A percentile compares a stretch with the other conserved stretches of the same genome.
These are phyloP conservation scores for Cercospora zeae-maydis DNA, from an alignment of 2,329 filamentous ascomycete genomes.

Conservation along the genomic window DNA sequence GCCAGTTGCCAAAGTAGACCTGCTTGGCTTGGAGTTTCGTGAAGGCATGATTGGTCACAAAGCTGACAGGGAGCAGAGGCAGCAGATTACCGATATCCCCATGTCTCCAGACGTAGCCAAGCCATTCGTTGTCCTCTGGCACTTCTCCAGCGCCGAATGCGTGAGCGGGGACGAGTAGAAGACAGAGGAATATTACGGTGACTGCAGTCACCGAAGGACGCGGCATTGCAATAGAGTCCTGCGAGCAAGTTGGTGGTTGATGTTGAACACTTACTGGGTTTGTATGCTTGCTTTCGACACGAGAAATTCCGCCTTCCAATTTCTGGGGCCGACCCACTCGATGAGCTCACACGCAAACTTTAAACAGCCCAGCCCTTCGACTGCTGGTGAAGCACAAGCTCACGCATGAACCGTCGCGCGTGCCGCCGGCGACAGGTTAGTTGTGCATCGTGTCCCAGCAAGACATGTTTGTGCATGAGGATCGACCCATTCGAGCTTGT, in stretches of 20 bases:
- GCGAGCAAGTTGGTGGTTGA: background rate
- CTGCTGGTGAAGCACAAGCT: background rate
- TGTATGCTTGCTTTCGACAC: background rate
- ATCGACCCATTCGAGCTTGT: background rate
- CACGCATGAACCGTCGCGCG: background rate
- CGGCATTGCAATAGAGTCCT: background rate
- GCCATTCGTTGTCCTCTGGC: constrained; percentile 1
- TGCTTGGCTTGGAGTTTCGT: background rate
- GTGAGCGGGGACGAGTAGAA: background rate
- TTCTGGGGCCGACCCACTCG: background rate
- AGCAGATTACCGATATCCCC: background rate
- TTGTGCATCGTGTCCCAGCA: background rate
- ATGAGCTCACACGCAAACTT: constrained; percentile 2
- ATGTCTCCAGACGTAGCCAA: background rate
- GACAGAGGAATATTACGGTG: background rate
- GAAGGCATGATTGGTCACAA: background rate
- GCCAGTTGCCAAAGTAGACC: constrained; percentile 9
- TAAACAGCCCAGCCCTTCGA: background rate
- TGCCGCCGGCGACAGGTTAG: background rate
- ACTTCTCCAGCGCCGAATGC: background rate
- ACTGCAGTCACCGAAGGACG: background rate
- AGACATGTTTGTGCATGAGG: background rate
- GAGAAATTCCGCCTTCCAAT: background rate
- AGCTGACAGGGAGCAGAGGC: background rate
- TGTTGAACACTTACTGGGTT: background rate